phyloP scores from a whole-genome alignment of 306 rosid species.

The Cicer cuneatum region DNA sequence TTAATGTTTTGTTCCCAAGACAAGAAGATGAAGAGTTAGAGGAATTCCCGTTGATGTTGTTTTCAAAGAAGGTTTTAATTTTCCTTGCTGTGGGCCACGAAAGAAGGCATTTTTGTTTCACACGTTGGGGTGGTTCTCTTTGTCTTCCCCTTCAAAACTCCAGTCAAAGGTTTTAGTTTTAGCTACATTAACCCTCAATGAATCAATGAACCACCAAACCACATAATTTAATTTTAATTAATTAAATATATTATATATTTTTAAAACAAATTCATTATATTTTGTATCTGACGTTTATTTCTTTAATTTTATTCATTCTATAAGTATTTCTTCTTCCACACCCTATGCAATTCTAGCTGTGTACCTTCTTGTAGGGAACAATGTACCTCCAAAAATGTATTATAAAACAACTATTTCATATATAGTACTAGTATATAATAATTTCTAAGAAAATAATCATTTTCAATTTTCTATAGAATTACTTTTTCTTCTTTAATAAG shows the following conservation, averaged over 20 bases:
- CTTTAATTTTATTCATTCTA: not conserved
- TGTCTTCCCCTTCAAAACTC: conserved; percentile 53
- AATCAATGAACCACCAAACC: conserved; percentile 42
- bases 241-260: not conserved
- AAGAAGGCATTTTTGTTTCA: conserved; percentile 70
- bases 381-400: conserved; percentile 46
- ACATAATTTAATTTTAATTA: conserved; percentile 10
- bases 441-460: too few relatives aligned
- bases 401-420: not conserved
- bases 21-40: conserved; percentile 66
- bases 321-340: not conserved
- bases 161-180: conserved; percentile 54
- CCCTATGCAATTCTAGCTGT: conserved; percentile 5
- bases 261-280: not conserved
- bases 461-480: too few relatives aligned
- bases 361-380: conserved; percentile 51
- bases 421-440: too few relatives aligned
- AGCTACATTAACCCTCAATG: conserved; percentile 14
- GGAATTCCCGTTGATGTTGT: conserved; percentile 74
- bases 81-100: conserved; percentile 54
- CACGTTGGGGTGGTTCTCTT: conserved; percentile 67
- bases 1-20: conserved; percentile 66
- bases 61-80: conserved; percentile 55
- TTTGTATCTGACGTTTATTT: conserved; percentile 16
- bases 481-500: too few relatives aligned